These are phyloP conservation scores for Cladorrhinum samala DNA, from an alignment of 495 filamentous ascomycete genomes.

Conservation along the genomic window DNA sequence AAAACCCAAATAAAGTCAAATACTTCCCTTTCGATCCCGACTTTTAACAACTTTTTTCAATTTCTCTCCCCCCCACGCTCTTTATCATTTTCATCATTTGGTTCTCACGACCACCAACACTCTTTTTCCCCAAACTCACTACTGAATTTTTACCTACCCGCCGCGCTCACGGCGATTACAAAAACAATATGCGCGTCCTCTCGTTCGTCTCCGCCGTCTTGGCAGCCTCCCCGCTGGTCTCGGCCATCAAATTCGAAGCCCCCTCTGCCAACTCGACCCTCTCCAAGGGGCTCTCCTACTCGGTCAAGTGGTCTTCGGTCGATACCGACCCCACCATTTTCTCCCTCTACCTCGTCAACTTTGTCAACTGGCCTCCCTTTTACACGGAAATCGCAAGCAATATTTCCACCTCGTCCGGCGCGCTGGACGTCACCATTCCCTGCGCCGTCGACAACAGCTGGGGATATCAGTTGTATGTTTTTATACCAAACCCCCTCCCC, in stretches of 20 bases:
- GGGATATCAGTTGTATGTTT: constrained; percentile 38
- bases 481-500: no score
- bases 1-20: not conserved
- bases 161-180: constrained; percentile 3
- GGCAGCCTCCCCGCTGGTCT: constrained; percentile 18
- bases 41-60: no score
- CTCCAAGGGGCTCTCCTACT: constrained; percentile 30
- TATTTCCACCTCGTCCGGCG: constrained; percentile 28
- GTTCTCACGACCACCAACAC: no score
- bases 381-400: constrained; percentile 34
- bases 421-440: constrained; percentile 33
- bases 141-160: constrained; percentile 5
- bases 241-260: constrained; percentile 25
- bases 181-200: constrained; percentile 22
- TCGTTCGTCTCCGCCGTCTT: constrained; percentile 25
- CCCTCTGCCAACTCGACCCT: constrained; percentile 30
- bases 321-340: constrained; percentile 41
- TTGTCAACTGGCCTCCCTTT: constrained; percentile 42
- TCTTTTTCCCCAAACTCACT: constrained; percentile 14
- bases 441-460: constrained; percentile 35
- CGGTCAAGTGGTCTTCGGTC: constrained; percentile 37
- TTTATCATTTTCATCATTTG: no score
- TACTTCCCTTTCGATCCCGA: no score
- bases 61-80: no score
- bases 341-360: constrained; percentile 45